Base-by-base conservation (phyloP, 2,329 filamentous ascomycete species). In the Verruconis gallopava region DNA sequence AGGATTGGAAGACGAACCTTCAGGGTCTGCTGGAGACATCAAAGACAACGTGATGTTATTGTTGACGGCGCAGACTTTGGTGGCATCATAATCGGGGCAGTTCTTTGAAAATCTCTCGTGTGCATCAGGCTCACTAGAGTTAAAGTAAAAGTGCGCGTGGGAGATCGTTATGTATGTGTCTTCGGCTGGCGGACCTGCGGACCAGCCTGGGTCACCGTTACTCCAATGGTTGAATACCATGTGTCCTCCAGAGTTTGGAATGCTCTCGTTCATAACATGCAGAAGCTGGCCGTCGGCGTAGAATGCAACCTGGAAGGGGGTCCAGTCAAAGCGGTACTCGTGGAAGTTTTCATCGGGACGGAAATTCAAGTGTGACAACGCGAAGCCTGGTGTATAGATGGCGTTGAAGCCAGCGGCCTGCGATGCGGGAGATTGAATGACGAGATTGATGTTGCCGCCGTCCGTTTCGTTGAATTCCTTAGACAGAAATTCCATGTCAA, bases 111-210 rank as follows among this genome's bases (percentile, higher is more conserved):
- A 38, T 6, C 15, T 17, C n/a, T 25, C 17, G 2, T 6, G 5
- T 20, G 18, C 19, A 15, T 25, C 19, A 1, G 21, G 3, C 2
- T 44, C 37, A 13, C 34, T 77, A 13, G 78, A 78, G 64, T 88
- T 88, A 64, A 86, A 89, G 58, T 88, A 89, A 0, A 77, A 78
- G 56, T 83, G 85, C 44, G 85, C 70, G 52, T 85, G 85, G 28
- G 68, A 72, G 18, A 88, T 67, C 4, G 69, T 73, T 50, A 84
- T 65, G 14, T 69, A 60, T 0, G 81, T 74, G 51, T 86, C 77
- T 22, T 64, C 47, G 0, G 50, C 49, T 0, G 83, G 82, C 2
- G 83, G 83, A 0, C 82, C 83, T 11, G 68, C 75, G 32, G 77
- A 81, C 83, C 83, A 89, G 2, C 64, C 53, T 4, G 66, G 55